Evolutionary conservation across 768 basidiomycete genomes (phyloP).

Genomic region (Hypsizygus marmoreus): DNA sequence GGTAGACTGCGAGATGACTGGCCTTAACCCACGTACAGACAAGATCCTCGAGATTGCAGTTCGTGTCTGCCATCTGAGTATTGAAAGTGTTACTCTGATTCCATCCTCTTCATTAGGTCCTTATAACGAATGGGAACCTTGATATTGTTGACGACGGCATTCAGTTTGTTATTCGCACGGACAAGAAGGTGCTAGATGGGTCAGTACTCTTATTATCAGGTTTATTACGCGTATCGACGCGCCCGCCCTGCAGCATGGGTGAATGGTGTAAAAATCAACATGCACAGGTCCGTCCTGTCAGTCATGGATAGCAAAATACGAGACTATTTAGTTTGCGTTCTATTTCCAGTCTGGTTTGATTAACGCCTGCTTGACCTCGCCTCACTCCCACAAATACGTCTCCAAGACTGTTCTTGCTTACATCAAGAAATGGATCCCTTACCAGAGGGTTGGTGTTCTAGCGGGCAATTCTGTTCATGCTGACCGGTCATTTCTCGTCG

Average conservation of each 20-base stretch:
- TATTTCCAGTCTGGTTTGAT: conserved; percentile 77
- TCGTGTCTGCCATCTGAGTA: conserved; percentile 14
- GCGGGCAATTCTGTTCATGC: conserved; percentile 89
- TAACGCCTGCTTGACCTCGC: conserved; percentile 72
- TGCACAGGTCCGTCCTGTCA: conserved; percentile 57
- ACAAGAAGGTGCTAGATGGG: conserved; percentile 71
- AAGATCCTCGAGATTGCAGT: conserved; percentile 83
- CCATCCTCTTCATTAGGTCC: conserved; percentile 47
- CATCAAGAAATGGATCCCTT: conserved; percentile 84
- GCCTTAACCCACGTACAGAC: conserved; percentile 65
- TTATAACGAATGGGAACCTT: conserved; percentile 87
- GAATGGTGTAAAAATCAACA: conserved; percentile 89
- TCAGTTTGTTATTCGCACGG: conserved; percentile 71
- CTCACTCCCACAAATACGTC: conserved; percentile 62
- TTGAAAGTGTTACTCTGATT: background rate
- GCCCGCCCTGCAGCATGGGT: conserved; percentile 66
- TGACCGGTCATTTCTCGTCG: conserved; percentile 70
- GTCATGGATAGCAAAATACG: no score
- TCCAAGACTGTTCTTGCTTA: conserved; percentile 66
- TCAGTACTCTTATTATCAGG: conserved; percentile 32
- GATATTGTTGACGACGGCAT: conserved; percentile 81
- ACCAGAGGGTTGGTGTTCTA: conserved; percentile 60
- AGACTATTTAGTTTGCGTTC: background rate
- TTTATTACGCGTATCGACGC: conserved; percentile 1
- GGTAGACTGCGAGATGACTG: conserved; percentile 92